Base-by-base conservation (phyloP, 352 stramenopile species). In the Aphanomyces stellatus region DNA sequence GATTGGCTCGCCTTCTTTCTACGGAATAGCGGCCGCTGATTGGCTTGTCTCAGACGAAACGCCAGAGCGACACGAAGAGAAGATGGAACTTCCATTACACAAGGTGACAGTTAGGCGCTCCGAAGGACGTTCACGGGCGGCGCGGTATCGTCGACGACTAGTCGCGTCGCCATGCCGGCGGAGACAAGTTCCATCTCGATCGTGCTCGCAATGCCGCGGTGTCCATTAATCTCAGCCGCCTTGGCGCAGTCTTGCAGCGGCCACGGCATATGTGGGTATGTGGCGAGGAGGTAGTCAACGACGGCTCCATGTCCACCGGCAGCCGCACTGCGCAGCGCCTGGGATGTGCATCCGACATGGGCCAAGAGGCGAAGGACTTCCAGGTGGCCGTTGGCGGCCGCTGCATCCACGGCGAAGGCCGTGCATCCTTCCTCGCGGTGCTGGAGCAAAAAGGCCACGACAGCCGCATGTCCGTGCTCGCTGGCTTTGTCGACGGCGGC, bases 311-410 rank as follows among this genome's bases (percentile, higher is more conserved):
- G 49, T 57, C 49, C 49, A 35, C 25, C 27, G 49, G 49, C 49
- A 24, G 49, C 49, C 8, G 60, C 60, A 8, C 37, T 11, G 27
- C 27, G 13, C 28, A 67, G 33, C 6, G 60, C 60, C 3, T 37
- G 37, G 19, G 22, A 6, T 2, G 60, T 41, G 49, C 49, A 57
- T 15, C 13, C 19, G 25, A 24, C 49, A n/a, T 22, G 19, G 19
- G 49, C 7, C 17, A 57, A 24, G n/a, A 57, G 49, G 30, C 19
- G 49, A 13, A 76, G 43, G 19, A 76, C 51, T 28, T 72, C 59
- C 48, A 76, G 40, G 37, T 79, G 69, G 2, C 71, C 71, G 34
- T 76, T 74, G 15, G 51, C 49, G n/a, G 72, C 72, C 24, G 71
- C 73, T 6, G 34, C 43, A 42, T 77, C 72, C 51, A 79, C 74